Conservation (phyloP, 2,329 filamentous ascomycete species). For the Albifimbria verrucaria region DNA sequence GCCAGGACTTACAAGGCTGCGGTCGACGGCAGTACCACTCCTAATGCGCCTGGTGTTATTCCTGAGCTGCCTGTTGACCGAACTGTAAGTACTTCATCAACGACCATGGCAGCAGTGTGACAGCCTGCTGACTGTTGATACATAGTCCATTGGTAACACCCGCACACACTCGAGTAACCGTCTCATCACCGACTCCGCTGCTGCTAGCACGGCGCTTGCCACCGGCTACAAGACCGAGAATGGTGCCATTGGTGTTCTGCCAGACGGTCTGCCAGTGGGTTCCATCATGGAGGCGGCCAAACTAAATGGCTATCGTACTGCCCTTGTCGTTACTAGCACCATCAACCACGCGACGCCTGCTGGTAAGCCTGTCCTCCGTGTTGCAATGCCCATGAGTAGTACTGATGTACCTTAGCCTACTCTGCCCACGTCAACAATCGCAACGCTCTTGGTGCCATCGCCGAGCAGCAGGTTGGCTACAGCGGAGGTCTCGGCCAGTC, state of each 20-base stretch:
- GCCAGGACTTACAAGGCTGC: slow-evolving; percentile 8
- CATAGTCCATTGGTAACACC: slow-evolving; percentile 9
- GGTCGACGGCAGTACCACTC: slow-evolving; percentile 6
- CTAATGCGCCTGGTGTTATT: slow-evolving; percentile 1
- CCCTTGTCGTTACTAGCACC: slow-evolving; percentile 32
- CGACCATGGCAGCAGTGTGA: background rate
- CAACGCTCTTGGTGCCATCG: slow-evolving; percentile 28
- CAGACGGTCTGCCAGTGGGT: slow-evolving; percentile 26
- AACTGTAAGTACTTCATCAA: background rate
- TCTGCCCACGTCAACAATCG: slow-evolving; percentile 27
- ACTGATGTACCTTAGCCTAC: slow-evolving; percentile 13
- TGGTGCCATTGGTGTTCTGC: slow-evolving; percentile 28
- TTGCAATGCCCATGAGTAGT: background rate
- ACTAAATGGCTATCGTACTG: slow-evolving; percentile 30
- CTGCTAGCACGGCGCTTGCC: slow-evolving; percentile 33
- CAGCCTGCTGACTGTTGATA: background rate
- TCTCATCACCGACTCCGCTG: slow-evolving; percentile 34
- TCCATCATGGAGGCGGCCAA: slow-evolving; percentile 35
- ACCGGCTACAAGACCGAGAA: slow-evolving; percentile 35
- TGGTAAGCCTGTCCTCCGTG: slow-evolving; percentile 2
- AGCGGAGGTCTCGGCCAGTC: slow-evolving; percentile 29
- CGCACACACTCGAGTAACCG: slow-evolving; percentile 24
- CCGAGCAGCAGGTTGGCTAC: slow-evolving; percentile 30
- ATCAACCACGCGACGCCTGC: slow-evolving; percentile 30
- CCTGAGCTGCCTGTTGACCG: background rate